Base-by-base conservation (phyloP, 2,329 filamentous ascomycete genomes). In the Cercospora zeina region DNA sequence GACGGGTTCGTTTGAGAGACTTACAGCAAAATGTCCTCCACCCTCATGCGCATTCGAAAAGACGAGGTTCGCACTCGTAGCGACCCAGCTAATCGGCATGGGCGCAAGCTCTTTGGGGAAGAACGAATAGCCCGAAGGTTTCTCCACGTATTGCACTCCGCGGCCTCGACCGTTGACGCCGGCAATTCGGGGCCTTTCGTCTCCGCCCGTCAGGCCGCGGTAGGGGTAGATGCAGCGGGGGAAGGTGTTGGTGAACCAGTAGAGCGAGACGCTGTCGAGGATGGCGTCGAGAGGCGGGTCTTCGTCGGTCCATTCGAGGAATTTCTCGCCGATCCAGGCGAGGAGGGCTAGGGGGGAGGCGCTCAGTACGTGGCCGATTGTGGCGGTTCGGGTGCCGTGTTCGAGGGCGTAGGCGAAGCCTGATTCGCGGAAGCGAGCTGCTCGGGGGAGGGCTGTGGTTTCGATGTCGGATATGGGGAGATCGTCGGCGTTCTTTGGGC, bases 301-400 rank as follows among this genome's bases (percentile, higher is more conserved):
- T 4, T 75, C 68, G 62, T 85, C 82, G 2, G 74, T 74, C 82
- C 82, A 85, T 1, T 78, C 79, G 0, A 83, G 71, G 60, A 82
- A 81, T 69, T 85, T 85, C 66, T 85, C 83, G 1, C 80, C 81
- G 33, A 85, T 77, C 80, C 85, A 88, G 6, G 81, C 78, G 1
- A 88, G 76, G 19, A 87, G 69, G 0, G 83, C 82, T 1, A 87
- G 64, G 0, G 86, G 85, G 34, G 76, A 85, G 4, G 81, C 75
- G 2, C 79, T 75, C 1, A 88, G 72, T 0, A 78, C 81, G 4
- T 85, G 76, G 0, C 84, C 84, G 49, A 87, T 82, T 0, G 85
- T 88, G 0, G 79, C 76, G 0, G 85, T 82, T 8, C 81, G 73
- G 0, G 83, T 84, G 1, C 76, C 81, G 58, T 88, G 85, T 69